These are phyloP conservation scores for Aspergillus amoenus DNA, from an alignment of 2,329 filamentous ascomycete species.

Conservation along the genomic window DNA sequence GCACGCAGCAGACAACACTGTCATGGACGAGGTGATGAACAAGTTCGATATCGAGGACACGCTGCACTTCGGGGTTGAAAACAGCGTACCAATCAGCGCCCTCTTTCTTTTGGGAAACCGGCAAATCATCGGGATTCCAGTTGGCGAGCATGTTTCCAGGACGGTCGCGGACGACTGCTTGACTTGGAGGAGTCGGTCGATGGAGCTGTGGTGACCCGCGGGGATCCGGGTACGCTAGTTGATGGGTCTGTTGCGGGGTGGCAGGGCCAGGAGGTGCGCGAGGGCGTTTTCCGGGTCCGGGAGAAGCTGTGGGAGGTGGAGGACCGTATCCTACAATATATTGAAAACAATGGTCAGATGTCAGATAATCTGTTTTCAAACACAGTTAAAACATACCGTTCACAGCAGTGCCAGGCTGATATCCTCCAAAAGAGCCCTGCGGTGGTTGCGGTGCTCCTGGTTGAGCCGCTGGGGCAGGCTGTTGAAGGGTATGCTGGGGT, in stretches of 20 bases:
- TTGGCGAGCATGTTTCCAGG: constrained; percentile 76
- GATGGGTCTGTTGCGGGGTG: constrained; percentile 88
- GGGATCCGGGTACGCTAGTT: constrained; percentile 79
- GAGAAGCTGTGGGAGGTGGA: constrained; percentile 80
- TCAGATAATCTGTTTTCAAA: constrained; percentile 20
- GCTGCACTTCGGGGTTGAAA: constrained; percentile 89
- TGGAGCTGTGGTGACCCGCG: constrained; percentile 82
- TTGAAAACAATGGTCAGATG: constrained; percentile 51
- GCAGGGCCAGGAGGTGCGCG: constrained; percentile 67
- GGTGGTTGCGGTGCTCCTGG: constrained; percentile 70
- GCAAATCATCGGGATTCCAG: constrained; percentile 80
- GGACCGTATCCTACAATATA: constrained; percentile 66
- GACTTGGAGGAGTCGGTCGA: constrained; percentile 70
- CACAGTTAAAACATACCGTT: constrained; percentile 54
- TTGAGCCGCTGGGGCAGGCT: constrained; percentile 56
- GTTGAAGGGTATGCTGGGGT: constrained; percentile 59
- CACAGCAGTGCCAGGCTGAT: constrained; percentile 62
- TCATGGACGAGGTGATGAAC: constrained; percentile 91
- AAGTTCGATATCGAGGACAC: constrained; percentile 87
- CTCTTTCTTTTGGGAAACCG: constrained; percentile 83
- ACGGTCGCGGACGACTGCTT: constrained; percentile 50
- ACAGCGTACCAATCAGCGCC: constrained; percentile 93
- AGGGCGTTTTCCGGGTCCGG: constrained; percentile 75
- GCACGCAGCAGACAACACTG: constrained; percentile 96
- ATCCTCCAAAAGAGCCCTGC: constrained; percentile 67